A percentile compares a stretch with the other conserved stretches of the same genome.
Conservation (phyloP, 345 rosid genomes). For the Eucalyptus lansdowneana region DNA sequence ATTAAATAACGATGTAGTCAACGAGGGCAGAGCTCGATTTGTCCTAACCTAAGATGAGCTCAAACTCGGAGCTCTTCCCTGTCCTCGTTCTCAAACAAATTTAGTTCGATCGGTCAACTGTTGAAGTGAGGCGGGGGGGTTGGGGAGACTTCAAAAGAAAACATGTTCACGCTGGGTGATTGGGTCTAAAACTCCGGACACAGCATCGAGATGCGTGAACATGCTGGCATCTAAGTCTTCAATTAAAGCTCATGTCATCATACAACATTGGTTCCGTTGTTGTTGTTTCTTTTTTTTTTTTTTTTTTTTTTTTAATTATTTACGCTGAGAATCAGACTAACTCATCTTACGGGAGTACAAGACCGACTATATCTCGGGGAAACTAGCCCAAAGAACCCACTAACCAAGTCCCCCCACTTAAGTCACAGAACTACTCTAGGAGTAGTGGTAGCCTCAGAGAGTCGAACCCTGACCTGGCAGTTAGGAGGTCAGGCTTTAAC, state of each 20-base stretch:
- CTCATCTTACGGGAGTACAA: too few relatives aligned
- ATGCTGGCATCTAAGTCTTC: background rate
- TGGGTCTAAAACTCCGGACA: background rate
- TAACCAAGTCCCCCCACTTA: too few relatives aligned
- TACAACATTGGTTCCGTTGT: background rate
- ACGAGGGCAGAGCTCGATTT: background rate
- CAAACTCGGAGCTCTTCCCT: background rate
- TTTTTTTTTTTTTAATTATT: too few relatives aligned
- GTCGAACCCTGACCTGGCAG: too few relatives aligned
- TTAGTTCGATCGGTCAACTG: background rate
- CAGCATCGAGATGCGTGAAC: background rate
- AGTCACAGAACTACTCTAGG: too few relatives aligned
- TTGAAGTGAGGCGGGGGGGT: background rate
- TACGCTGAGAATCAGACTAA: too few relatives aligned
- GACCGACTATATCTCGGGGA: fast-evolving
- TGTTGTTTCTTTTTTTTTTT: too few relatives aligned
- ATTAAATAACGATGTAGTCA: background rate
- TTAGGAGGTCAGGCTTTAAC: too few relatives aligned
- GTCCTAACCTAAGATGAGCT: background rate
- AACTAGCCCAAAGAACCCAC: fast-evolving
- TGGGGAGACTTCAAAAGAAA: background rate
- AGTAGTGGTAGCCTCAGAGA: too few relatives aligned
- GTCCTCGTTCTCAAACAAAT: background rate
- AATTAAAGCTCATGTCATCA: background rate
- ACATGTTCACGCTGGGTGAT: background rate